Conservation (phyloP, 169 alveolate species). For the Plasmodium coatneyi region DNA sequence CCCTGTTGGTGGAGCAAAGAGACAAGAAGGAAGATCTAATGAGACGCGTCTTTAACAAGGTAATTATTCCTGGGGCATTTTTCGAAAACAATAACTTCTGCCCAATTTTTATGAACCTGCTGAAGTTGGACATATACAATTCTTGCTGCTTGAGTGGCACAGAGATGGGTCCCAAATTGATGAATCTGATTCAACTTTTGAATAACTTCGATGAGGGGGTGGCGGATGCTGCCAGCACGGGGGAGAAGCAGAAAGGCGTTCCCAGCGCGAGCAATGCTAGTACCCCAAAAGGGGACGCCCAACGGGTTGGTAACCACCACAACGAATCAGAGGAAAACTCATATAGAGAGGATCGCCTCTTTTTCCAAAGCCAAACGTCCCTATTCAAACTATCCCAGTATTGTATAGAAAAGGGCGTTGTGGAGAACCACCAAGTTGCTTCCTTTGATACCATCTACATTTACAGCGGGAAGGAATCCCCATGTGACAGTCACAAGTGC, state of each 20-base stretch:
- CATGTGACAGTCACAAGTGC: background rate
- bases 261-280: background rate
- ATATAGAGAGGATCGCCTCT: constrained; percentile 15
- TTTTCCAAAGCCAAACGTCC: constrained; percentile 48
- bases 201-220: constrained; percentile 27
- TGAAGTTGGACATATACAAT: constrained; percentile 63
- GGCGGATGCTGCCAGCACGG: too few relatives aligned
- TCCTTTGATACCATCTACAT: constrained; percentile 65
- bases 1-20: background rate
- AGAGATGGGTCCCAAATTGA: constrained; percentile 13
- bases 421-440: constrained; percentile 9
- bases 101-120: constrained; percentile 65
- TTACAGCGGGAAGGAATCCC: constrained; percentile 28
- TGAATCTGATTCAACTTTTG: constrained; percentile 1
- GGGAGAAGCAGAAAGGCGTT: background rate
- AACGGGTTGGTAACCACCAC: background rate
- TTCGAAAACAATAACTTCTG: constrained; percentile 74
- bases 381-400: constrained; percentile 66
- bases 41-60: constrained; percentile 30
- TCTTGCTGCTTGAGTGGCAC: constrained; percentile 11
- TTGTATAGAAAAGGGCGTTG: constrained; percentile 49
- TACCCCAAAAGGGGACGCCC: background rate
- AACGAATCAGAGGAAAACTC: background rate
- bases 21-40: constrained; percentile 28
- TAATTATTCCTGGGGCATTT: constrained; percentile 70